Conservation (phyloP, 352 stramenopile genomes). For the Phytophthora fragariaefolia region DNA sequence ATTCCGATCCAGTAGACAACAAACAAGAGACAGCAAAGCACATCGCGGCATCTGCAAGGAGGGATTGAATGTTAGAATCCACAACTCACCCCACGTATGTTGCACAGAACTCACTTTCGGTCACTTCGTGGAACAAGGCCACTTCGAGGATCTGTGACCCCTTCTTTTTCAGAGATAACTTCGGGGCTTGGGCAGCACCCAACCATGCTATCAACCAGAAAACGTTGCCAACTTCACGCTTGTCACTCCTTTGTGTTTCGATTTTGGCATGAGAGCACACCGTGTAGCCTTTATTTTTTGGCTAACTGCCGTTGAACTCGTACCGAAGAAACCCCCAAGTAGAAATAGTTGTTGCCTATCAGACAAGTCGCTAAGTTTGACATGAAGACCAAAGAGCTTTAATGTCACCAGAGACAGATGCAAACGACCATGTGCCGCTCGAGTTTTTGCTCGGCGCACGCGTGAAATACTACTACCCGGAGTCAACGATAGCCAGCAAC, state of each 20-base stretch:
- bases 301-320: constrained; percentile 8
- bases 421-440: constrained; percentile 67
- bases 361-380: neutral
- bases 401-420: constrained; percentile 31
- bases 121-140: constrained; percentile 32
- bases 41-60: constrained; percentile 70
- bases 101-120: constrained; percentile 47
- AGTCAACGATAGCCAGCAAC: neutral
- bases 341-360: constrained; percentile 23
- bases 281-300: neutral
- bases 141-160: constrained; percentile 4
- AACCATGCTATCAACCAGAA: constrained; percentile 13
- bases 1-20: constrained; percentile 89
- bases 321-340: constrained; percentile 26
- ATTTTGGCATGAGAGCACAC: neutral
- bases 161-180: constrained; percentile 25
- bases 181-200: constrained; percentile 33
- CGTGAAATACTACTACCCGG: constrained; percentile 45
- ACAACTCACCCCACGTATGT: too few relatives aligned
- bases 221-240: neutral
- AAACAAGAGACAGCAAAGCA: constrained; percentile 83
- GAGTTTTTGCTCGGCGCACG: constrained; percentile 68
- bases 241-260: neutral
- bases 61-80: neutral
- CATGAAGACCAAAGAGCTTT: neutral